Evolutionary conservation across 768 basidiomycete species (phyloP).

Genomic region (Tulasnella sp.): DNA sequence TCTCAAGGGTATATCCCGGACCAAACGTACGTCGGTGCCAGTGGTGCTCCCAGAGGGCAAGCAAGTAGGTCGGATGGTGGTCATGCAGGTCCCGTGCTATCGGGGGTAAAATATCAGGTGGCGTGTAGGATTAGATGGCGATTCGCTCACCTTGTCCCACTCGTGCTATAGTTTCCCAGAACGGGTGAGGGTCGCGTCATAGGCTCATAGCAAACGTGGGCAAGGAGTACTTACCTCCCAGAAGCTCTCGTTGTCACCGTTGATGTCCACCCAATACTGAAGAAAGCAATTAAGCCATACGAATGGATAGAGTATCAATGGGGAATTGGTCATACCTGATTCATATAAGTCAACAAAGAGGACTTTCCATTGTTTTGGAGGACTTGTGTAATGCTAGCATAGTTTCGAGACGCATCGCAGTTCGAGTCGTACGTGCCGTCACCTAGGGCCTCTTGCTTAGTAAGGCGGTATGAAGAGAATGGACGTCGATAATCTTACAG

Average conservation of each 20-base stretch:
- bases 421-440: conserved; percentile 26
- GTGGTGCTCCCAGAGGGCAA: conserved; percentile 23
- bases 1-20: conserved; percentile 12
- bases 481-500: background rate
- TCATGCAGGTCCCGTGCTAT: conserved; percentile 29
- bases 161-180: conserved; percentile 25
- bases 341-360: conserved; percentile 27
- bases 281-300: background rate
- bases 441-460: background rate
- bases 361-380: conserved; percentile 23
- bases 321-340: background rate
- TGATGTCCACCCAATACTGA: conserved; percentile 19
- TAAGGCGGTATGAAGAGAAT: background rate
- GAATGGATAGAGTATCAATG: background rate
- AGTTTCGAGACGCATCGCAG: conserved; percentile 28
- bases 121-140: background rate
- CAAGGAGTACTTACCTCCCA: conserved; percentile 22
- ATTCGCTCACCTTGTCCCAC: conserved; percentile 19
- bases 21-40: conserved; percentile 27
- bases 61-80: conserved; percentile 28
- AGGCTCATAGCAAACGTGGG: background rate
- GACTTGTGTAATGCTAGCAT: conserved; percentile 27
- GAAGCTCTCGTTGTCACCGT: conserved; percentile 28
- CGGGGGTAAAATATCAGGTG: background rate
- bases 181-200: background rate